Evolutionary conservation across 352 stramenopile genomes (phyloP).

Genomic region (Aphanomyces euteiches): DNA sequence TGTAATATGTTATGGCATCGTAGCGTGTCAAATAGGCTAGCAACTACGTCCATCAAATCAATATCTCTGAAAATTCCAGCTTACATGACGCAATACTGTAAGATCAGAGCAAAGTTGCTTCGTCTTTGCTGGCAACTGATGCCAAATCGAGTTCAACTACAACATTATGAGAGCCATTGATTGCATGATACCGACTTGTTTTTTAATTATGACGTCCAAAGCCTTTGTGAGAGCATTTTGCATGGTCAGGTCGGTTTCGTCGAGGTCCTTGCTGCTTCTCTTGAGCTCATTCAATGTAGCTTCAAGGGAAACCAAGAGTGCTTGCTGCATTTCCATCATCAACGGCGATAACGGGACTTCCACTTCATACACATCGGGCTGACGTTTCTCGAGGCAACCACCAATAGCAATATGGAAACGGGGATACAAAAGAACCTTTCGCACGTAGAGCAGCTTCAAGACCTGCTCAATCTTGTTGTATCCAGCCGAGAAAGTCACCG

Average conservation of each 20-base stretch:
- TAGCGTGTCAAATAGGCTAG: slow-evolving; percentile 94
- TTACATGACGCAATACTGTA: slow-evolving; percentile 64
- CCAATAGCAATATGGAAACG: slow-evolving; percentile 92
- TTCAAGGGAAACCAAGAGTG: slow-evolving; percentile 90
- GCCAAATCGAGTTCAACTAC: slow-evolving; percentile 97
- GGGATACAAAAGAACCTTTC: slow-evolving; percentile 92
- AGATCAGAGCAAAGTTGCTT: slow-evolving; percentile 91
- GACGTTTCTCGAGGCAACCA: slow-evolving; percentile 73
- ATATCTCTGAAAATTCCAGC: background rate
- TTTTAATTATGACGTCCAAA: slow-evolving; percentile 62
- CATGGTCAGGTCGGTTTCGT: slow-evolving; percentile 85
- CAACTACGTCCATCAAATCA: slow-evolving; percentile 34
- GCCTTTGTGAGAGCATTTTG: slow-evolving; percentile 90
- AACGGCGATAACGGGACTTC: slow-evolving; percentile 85
- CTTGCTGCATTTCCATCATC: slow-evolving; percentile 94
- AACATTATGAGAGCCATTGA: slow-evolving; percentile 60
- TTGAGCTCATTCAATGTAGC: slow-evolving; percentile 93
- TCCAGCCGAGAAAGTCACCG: slow-evolving; percentile 81
- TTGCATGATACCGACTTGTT: slow-evolving; percentile 30
- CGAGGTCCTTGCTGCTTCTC: slow-evolving; percentile 75
- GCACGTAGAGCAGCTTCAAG: slow-evolving; percentile 92
- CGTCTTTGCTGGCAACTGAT: slow-evolving; percentile 88
- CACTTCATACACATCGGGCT: slow-evolving; percentile 93
- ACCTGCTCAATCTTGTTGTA: slow-evolving; percentile 96
- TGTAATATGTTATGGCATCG: slow-evolving; percentile 96